A percentile compares a stretch with the other conserved stretches of the same genome.
Conservation (phyloP, 192 early-diverging fungal species). For the Umbelopsis sp. region DNA sequence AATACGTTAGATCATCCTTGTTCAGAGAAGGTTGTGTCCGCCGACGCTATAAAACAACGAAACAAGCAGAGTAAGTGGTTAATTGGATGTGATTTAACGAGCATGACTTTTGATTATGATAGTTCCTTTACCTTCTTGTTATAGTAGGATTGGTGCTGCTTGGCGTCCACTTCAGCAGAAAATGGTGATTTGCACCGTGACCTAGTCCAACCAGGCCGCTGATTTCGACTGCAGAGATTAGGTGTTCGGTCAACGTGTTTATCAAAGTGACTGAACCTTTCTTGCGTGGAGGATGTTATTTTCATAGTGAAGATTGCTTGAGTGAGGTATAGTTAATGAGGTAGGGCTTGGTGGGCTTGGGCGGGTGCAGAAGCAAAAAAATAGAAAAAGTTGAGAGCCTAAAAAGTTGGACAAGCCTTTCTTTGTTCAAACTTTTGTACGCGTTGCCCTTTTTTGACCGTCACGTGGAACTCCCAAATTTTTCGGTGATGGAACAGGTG, state of each 20-base stretch:
- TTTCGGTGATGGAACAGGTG: too few species aligned
- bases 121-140: not conserved
- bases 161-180: not conserved
- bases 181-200: constrained; percentile 17
- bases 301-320: not conserved
- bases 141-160: not conserved
- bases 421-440: too few species aligned
- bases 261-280: constrained; percentile 8
- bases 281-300: constrained; percentile 4
- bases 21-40: not conserved
- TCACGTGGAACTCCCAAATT: too few species aligned
- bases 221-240: not conserved
- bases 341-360: too few species aligned
- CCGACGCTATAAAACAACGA: not conserved
- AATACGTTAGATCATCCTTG: not conserved
- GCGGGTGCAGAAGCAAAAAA: too few species aligned
- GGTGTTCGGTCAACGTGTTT: constrained; percentile 1
- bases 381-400: too few species aligned
- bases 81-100: not conserved
- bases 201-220: not conserved
- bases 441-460: too few species aligned
- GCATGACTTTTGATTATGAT: not conserved
- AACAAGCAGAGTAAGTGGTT: not conserved
- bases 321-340: not conserved
- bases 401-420: too few species aligned